phyloP scores from a whole-genome alignment of 2,329 filamentous ascomycete species.

The Aspergillus hortae region DNA sequence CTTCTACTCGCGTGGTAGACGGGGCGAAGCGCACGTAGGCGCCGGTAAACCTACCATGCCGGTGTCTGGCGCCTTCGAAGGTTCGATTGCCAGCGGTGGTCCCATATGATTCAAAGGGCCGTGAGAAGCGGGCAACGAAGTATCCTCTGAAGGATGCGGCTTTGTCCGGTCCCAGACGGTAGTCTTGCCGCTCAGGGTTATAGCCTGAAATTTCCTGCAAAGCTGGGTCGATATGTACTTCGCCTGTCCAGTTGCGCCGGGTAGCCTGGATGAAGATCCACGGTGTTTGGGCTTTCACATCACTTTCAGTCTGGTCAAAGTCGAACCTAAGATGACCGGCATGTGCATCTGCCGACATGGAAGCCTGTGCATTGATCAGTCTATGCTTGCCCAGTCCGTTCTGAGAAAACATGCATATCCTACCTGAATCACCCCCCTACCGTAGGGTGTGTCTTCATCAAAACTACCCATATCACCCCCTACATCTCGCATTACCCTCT shows the following conservation, averaged over 20 bases:
- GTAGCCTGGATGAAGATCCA: slow-evolving; percentile 46
- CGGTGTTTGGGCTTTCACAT: slow-evolving; percentile 17
- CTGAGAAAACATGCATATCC: background rate
- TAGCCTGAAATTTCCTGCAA: slow-evolving; percentile 41
- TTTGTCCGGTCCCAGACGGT: slow-evolving; percentile 42
- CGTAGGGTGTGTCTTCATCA: background rate
- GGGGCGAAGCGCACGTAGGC: slow-evolving; percentile 42
- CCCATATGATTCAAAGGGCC: slow-evolving; percentile 39
- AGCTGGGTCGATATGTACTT: slow-evolving; percentile 36
- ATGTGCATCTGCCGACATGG: background rate
- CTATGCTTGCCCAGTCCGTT: no score
- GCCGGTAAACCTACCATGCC: slow-evolving; percentile 36
- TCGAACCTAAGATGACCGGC: background rate
- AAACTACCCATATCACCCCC: background rate
- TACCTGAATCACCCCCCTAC: background rate
- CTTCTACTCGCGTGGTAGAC: slow-evolving; percentile 34
- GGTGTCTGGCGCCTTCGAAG: slow-evolving; percentile 14
- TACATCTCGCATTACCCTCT: background rate
- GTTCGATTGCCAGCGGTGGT: slow-evolving; percentile 29
- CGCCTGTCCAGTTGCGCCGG: slow-evolving; percentile 46
- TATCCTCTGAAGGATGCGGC: slow-evolving; percentile 43
- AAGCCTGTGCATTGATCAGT: background rate
- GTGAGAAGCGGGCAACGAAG: slow-evolving; percentile 48
- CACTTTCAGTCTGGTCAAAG: background rate
- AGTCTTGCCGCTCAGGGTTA: slow-evolving; percentile 48